These are phyloP conservation scores for Thecaphora frezii DNA, from an alignment of 1,284 basidiomycete species.

Conservation along the genomic window DNA sequence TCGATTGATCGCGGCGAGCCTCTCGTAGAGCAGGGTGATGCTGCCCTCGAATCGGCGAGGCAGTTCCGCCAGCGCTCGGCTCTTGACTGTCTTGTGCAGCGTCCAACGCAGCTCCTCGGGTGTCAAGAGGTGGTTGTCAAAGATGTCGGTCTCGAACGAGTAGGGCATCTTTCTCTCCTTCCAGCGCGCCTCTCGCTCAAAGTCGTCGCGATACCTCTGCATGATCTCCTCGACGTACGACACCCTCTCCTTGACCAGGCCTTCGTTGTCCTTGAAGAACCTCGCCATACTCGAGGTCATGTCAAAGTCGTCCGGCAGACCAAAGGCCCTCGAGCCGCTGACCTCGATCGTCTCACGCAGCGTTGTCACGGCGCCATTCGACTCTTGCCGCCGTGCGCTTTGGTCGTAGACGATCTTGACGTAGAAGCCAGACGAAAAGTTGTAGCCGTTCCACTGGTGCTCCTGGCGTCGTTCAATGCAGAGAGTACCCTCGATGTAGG, in stretches of 20 bases:
- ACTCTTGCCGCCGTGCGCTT: constrained; percentile 40
- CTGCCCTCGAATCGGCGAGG: constrained; percentile 64
- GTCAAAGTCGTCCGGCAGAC: constrained; percentile 71
- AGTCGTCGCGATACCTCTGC: constrained; percentile 66
- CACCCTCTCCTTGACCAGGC: constrained; percentile 64
- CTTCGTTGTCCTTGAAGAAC: constrained; percentile 70
- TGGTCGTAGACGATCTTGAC: constrained; percentile 67
- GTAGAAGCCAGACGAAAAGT: constrained; percentile 66
- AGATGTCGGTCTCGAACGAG: constrained; percentile 68
- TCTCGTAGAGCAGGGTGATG: constrained; percentile 67
- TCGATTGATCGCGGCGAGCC: constrained; percentile 65
- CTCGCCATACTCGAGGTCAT: constrained; percentile 68
- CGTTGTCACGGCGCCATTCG: constrained; percentile 31
- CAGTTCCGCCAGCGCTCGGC: constrained; percentile 54
- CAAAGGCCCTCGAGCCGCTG: constrained; percentile 66
- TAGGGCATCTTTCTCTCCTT: constrained; percentile 70
- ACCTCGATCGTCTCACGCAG: constrained; percentile 62
- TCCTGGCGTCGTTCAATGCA: constrained; percentile 67
- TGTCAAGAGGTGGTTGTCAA: constrained; percentile 35
- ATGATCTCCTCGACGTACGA: constrained; percentile 64
- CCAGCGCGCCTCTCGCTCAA: constrained; percentile 64
- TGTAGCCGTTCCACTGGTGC: constrained; percentile 67
- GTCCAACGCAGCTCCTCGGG: constrained; percentile 61
- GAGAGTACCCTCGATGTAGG: constrained; percentile 65
- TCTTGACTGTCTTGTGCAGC: constrained; percentile 66